Evolutionary conservation across 139 green algal species (phyloP).

Genomic region (Chlamydomonas applanata): DNA sequence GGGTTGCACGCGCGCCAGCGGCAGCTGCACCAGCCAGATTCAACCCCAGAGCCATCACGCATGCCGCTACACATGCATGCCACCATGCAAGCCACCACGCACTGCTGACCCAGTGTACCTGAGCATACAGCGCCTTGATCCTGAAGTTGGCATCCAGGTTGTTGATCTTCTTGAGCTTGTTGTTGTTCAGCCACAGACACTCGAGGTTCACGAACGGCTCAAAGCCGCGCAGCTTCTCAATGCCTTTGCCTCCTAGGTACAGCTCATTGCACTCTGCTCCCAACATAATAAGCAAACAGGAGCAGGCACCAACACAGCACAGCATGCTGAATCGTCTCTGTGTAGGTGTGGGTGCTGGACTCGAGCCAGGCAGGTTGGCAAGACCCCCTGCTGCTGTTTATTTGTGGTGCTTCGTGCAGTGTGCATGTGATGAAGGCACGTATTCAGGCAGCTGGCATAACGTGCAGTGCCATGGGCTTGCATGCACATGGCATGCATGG

Average conservation of each 20-base stretch:
- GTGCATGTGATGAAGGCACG: too few relatives aligned
- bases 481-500: neutral
- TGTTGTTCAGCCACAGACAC: slow-evolving; percentile 56
- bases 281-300: slow-evolving; percentile 1
- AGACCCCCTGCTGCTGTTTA: neutral
- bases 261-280: slow-evolving; percentile 64
- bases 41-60: too few relatives aligned
- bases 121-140: slow-evolving; percentile 52
- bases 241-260: slow-evolving; percentile 39
- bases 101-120: too few relatives aligned
- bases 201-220: slow-evolving; percentile 57
- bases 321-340: neutral
- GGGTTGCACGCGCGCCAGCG: too few relatives aligned
- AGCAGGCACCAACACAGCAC: neutral
- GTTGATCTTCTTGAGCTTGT: slow-evolving; percentile 54
- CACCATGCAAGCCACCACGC: too few relatives aligned
- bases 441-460: too few relatives aligned
- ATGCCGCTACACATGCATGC: too few relatives aligned
- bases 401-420: too few relatives aligned
- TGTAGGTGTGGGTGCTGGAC: neutral
- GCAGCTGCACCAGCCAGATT: too few relatives aligned
- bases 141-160: slow-evolving; percentile 55
- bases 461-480: neutral
- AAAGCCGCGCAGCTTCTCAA: slow-evolving; percentile 59
- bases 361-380: neutral